Conservation (phyloP, 163 green algal species). For the Chloromonas sp. region DNA sequence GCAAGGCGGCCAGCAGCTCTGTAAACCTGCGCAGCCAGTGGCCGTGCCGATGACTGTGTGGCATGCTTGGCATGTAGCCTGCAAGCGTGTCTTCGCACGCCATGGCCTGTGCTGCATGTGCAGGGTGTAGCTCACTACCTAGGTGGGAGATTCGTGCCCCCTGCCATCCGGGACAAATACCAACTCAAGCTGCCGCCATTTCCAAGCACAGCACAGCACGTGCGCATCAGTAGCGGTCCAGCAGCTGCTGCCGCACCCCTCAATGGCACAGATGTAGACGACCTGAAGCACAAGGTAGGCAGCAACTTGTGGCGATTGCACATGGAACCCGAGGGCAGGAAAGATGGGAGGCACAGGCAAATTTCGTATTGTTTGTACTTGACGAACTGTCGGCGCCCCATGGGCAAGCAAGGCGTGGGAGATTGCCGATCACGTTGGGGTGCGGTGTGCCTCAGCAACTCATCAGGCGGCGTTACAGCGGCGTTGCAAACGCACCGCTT, state of each 20-base stretch:
- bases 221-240: slow-evolving; percentile 29
- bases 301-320: not conserved
- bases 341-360: not conserved
- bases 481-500: too few species aligned
- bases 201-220: slow-evolving; percentile 59
- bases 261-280: not conserved
- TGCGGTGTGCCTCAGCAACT: too few species aligned
- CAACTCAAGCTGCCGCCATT: slow-evolving; percentile 78
- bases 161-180: slow-evolving; percentile 76
- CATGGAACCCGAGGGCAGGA: not conserved
- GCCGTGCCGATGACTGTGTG: too few species aligned
- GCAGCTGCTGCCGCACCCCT: too few species aligned
- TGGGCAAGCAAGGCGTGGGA: too few species aligned
- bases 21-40: too few species aligned
- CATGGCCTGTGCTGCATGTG: too few species aligned
- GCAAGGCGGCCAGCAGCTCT: too few species aligned
- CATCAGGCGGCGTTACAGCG: too few species aligned
- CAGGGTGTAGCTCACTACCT: slow-evolving; percentile 87
- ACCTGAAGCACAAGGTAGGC: slow-evolving; percentile 1
- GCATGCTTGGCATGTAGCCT: not conserved
- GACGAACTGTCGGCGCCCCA: too few species aligned
- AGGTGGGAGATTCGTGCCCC: slow-evolving; percentile 88
- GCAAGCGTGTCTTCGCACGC: not conserved
- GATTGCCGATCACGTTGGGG: too few species aligned
- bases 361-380: too few species aligned